Evolutionary conservation across 768 basidiomycete species (phyloP), one percentile per base, ranked within the genome.

Genomic region (Butyriboletus loyo): DNA sequence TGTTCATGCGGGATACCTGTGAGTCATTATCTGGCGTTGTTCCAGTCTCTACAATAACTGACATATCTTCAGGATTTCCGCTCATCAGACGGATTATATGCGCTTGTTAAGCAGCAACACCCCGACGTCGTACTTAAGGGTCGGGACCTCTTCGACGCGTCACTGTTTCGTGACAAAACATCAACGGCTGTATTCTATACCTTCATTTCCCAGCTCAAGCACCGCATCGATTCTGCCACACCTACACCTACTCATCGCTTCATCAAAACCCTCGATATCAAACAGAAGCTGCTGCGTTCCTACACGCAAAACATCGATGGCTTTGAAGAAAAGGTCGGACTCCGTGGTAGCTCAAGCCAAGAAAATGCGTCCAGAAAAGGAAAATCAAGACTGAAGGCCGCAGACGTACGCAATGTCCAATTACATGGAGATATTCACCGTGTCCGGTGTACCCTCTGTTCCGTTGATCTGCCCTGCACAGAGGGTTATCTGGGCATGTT

Each of bases 281-380:
- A 91, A 69, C 85, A 85, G 45, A 94, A 88, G 70, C 73, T 99
- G 10, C 66, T 96, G 24, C 82, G 97, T 53, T 89, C 87, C 13
- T 99, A 98, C 69, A 98, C 97, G 1, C 97, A 99, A 72, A 99
- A 99, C 67, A 95, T 99, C 40, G 97, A 99, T 70, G 96, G 93
- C 11, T 73, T 99, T 13, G 97, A 99, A 65, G 87, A 85, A 61
- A 77, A 78, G 49, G 82, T 82, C 0, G 95, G 95, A 1, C 76
- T 99, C 7, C 71, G 82, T 34, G 80, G 89, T 39, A 84, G 78
- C 54, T 81, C 85, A 3, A 81, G 80, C 57, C 75, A 79, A 40
- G 78, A 76, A 8, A 74, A 65, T 51, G 68, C 68, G 1, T 74
- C 65, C 21, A 77, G 77, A n/a, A 89, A 86, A 63, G 84, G 87